Base-by-base conservation (phyloP, 257 asterid species). In the Datura wrightii region DNA sequence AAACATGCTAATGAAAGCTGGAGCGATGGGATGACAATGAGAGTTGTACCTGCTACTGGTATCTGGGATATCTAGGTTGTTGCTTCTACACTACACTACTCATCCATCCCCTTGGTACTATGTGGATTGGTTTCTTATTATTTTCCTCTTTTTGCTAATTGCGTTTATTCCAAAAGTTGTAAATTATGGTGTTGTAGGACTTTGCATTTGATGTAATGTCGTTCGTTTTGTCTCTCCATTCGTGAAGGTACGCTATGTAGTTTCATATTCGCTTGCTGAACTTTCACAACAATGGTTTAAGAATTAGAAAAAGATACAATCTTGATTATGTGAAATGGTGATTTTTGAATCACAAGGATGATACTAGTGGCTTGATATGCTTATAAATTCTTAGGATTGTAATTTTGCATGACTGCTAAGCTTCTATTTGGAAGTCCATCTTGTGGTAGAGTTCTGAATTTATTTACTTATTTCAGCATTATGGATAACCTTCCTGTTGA, bases 401-500 rank as follows among this genome's bases (percentile, higher is more conserved):
- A 58, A 54, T 10, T 62, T 62, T 62, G 15, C 16, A 19, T 3
- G 16, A 19, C 3, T 9, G 6, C 69, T 62, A 24, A 62, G 41
- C 69, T 62, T 62, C 34, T 59, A 6, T 19, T 62, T 13, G 41
- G 69, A 62, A 62, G 10, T 62, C 39, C 69, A 62, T 62, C 69
- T 60, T 60, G 69, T 62, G 69, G 39, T 3, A 10, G 69, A 62
- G 39, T 19, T 62, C 41, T 24, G 6, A 62, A 24, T 62, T 62
- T 24, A 62, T 24, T 19, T 62, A 62, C 69, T 62, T 8, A 10
- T 46, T 74, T 48, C 36, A 24, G 55, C 42, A 16, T 19, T 16
- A 94, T 94, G 98, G 95, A 94, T 83, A 60, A 84, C 87, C 94
- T 94, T 88, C 98, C 97, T 1, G 96, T 94, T 83, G 96, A 94